Base-by-base conservation (phyloP, 2,329 filamentous ascomycete genomes). In the Aspergillus spinulosporus region DNA sequence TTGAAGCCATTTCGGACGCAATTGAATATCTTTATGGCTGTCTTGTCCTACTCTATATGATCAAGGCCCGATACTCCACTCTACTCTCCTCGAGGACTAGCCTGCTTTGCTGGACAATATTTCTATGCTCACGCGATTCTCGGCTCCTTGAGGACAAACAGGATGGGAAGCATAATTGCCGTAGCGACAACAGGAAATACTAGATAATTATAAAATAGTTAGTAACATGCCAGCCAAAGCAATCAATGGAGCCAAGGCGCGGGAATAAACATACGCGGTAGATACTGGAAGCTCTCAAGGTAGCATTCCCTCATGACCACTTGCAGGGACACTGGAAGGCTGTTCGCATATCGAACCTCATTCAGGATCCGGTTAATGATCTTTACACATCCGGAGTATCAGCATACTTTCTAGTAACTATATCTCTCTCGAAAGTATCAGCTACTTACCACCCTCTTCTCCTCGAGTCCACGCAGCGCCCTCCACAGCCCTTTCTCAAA, bases 321-420 rank as follows among this genome's bases (percentile, higher is more conserved):
- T 49, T 58, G 59, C 11, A 59, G 8, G 8, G 28, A 9, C 11
- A 21, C 4, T 1, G 59, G 47, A 5, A 65, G 40, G 1, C n/a
- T 51, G 8, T 43, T 14, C 9, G 61, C 42, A 32, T 52, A 64
- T n/a, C 56, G 40, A 0, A 51, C 51, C n/a, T 61, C 53, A 9
- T 63, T 59, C 5, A 64, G 47, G 2, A 64, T 52, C 1, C 28
- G 40, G 2, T 43, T 34, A 21, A 65, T 60, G 5, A 59, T 39
- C 63, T 65, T 21, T 21, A 21, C 21, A 32, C 8, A 1, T 2
- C 15, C 5, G 21, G 4, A 40, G 14, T 36, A 40, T 26, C 2
- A 45, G 2, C 4, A 9, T 9, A 11, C 12, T 15, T 43, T 15
- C 21, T 21, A 21, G 21, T 21, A 21, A 21, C 21, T 21, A 21